phyloP scores from a whole-genome alignment of 805 yeast species.

The Debaryomyces maramus region DNA sequence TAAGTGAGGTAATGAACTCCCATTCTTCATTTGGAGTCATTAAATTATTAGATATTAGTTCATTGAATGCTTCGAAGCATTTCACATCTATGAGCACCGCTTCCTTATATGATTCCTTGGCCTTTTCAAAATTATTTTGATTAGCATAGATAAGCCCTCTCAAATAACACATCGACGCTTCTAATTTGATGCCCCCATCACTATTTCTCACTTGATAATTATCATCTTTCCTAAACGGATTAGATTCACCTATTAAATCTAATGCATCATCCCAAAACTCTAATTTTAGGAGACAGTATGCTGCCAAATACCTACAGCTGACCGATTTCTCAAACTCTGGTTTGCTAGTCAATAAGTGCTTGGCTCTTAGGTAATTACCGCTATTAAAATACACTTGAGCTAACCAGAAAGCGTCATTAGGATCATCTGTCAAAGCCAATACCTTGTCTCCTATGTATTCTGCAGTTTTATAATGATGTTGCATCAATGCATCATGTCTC shows the following conservation, averaged over 20 bases:
- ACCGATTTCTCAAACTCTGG: slow-evolving; percentile 58
- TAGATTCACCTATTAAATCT: slow-evolving; percentile 77
- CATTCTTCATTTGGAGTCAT: slow-evolving; percentile 85
- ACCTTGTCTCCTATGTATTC: slow-evolving; percentile 91
- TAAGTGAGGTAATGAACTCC: slow-evolving; percentile 65
- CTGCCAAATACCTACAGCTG: slow-evolving; percentile 79
- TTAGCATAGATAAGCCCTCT: slow-evolving; percentile 82
- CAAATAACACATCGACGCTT: slow-evolving; percentile 81
- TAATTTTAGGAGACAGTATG: slow-evolving; percentile 67
- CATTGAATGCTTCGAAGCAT: slow-evolving; percentile 90
- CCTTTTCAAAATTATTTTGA: slow-evolving; percentile 80
- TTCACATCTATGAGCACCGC: slow-evolving; percentile 86
- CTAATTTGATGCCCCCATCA: slow-evolving; percentile 85
- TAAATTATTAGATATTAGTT: slow-evolving; percentile 67
- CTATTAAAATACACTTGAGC: slow-evolving; percentile 83
- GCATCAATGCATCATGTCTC: slow-evolving; percentile 92
- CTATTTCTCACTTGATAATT: slow-evolving; percentile 45
- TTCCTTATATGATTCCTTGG: slow-evolving; percentile 83
- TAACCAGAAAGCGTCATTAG: slow-evolving; percentile 94
- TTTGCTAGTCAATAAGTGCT: slow-evolving; percentile 60
- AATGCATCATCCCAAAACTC: slow-evolving; percentile 87
- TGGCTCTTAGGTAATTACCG: slow-evolving; percentile 78
- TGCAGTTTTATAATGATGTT: slow-evolving; percentile 88
- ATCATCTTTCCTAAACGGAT: slow-evolving; percentile 60
- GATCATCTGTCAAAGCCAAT: slow-evolving; percentile 76